A percentile compares a stretch with the other conserved stretches of the same genome.
Evolutionary conservation across 805 yeast species (phyloP).

Genomic region (Kazachstania taianensis): DNA sequence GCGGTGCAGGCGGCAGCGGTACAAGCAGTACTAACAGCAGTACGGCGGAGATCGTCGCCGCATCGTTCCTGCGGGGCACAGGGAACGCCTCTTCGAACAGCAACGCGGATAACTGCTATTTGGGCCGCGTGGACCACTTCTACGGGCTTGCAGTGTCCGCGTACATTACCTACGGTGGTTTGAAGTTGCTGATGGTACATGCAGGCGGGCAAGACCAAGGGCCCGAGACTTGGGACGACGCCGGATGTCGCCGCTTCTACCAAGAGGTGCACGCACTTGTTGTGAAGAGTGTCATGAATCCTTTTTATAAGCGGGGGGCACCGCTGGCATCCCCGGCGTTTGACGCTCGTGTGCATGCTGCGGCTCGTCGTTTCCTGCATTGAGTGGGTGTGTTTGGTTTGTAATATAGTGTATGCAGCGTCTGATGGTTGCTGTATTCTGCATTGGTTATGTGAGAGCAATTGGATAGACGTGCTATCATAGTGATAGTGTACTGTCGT

Average conservation of each 20-base stretch:
- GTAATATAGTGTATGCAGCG: neutral
- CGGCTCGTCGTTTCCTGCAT: conserved; percentile 69
- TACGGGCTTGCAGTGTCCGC: conserved; percentile 78
- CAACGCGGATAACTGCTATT: conserved; percentile 32
- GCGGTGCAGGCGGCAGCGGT: conserved; percentile 4
- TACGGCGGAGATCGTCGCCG: conserved; percentile 11
- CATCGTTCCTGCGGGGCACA: conserved; percentile 22
- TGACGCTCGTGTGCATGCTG: conserved; percentile 58
- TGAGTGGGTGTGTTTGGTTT: too few species aligned
- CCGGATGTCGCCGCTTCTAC: conserved; percentile 71
- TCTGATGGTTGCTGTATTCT: too few species aligned
- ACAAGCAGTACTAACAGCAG: neutral
- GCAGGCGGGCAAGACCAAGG: conserved; percentile 25
- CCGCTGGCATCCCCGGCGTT: conserved; percentile 66
- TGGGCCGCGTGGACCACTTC: conserved; percentile 76
- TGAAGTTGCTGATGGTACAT: conserved; percentile 66
- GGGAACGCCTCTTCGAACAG: conserved; percentile 9
- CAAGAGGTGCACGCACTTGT: conserved; percentile 79
- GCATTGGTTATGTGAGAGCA: too few species aligned
- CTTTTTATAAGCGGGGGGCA: conserved; percentile 72
- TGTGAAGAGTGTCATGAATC: conserved; percentile 73
- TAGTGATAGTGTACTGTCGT: too few species aligned
- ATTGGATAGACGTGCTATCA: too few species aligned
- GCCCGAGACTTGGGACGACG: conserved; percentile 43
- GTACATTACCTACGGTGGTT: conserved; percentile 78